Evolutionary conservation across 768 basidiomycete genomes (phyloP).

Genomic region (Roridomyces roridus): DNA sequence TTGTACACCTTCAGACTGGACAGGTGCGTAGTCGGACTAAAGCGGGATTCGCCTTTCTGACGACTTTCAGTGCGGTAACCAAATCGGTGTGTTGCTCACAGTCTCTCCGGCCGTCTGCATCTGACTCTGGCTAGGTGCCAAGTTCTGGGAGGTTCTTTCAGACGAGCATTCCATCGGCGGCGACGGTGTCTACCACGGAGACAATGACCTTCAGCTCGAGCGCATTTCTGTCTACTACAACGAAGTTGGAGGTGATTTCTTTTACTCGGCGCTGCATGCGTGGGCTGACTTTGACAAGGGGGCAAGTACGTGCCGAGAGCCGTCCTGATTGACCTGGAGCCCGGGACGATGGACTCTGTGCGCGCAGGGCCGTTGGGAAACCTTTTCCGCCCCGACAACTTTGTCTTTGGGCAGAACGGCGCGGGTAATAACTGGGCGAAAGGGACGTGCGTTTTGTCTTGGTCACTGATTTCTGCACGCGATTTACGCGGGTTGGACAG

Average conservation of each 20-base stretch:
- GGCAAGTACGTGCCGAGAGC: slow-evolving; percentile 42
- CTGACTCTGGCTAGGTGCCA: slow-evolving; percentile 67
- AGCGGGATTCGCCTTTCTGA: background rate
- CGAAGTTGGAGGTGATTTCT: slow-evolving; percentile 79
- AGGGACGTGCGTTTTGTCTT: slow-evolving; percentile 78
- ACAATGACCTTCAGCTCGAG: slow-evolving; percentile 94
- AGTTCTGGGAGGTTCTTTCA: slow-evolving; percentile 98
- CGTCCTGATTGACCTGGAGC: slow-evolving; percentile 96
- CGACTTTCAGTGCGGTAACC: slow-evolving; percentile 87
- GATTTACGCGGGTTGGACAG: too few species aligned
- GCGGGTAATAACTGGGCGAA: slow-evolving; percentile 99
- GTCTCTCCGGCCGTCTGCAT: slow-evolving; percentile 22
- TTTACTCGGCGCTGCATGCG: too few species aligned
- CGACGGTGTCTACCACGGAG: slow-evolving; percentile 95
- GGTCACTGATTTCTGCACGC: background rate
- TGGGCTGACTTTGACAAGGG: too few species aligned
- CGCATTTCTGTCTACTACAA: slow-evolving; percentile 99
- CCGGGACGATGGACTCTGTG: slow-evolving; percentile 94
- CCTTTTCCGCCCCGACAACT: slow-evolving; percentile 98
- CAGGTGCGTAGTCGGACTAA: slow-evolving; percentile 72
- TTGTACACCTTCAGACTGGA: slow-evolving; percentile 99
- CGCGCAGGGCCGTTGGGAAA: slow-evolving; percentile 88
- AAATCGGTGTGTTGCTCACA: slow-evolving; percentile 73
- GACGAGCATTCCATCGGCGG: slow-evolving; percentile 97
- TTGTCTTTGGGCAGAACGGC: slow-evolving; percentile 97